These are phyloP conservation scores for Tirmania nivea DNA, from an alignment of 495 filamentous ascomycete species.

Conservation along the genomic window DNA sequence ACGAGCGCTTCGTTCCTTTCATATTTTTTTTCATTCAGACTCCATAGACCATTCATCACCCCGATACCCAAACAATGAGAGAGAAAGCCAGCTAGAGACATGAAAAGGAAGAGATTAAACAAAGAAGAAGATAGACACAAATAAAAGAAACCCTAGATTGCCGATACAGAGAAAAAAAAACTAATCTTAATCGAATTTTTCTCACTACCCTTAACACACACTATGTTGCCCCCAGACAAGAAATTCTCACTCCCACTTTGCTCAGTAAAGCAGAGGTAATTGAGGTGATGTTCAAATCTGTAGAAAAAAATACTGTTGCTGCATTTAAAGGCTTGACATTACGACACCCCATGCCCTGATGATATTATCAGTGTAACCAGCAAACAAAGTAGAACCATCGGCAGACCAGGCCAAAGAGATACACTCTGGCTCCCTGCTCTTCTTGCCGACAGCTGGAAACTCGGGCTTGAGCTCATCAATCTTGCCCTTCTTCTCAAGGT, in stretches of 20 bases:
- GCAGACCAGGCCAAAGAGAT: constrained; percentile 90
- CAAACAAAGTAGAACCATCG: constrained; percentile 96
- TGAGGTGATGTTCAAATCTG: background rate
- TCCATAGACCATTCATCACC: background rate
- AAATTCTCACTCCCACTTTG: background rate
- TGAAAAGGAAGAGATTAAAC: background rate
- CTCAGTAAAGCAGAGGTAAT: background rate
- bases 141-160: background rate
- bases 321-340: constrained; percentile 43
- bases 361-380: constrained; percentile 98
- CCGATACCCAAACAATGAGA: background rate
- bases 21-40: too few relatives aligned
- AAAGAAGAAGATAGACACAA: background rate
- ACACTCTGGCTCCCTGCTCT: constrained; percentile 97
- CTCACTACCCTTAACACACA: background rate
- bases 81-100: background rate
- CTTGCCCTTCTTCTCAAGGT: constrained; percentile 99
- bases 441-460: constrained; percentile 90
- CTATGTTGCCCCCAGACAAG: background rate
- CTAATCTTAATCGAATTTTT: too few relatives aligned
- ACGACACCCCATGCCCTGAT: constrained; percentile 94
- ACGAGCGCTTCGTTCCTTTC: too few relatives aligned
- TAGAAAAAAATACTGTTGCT: background rate
- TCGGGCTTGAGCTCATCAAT: constrained; percentile 99
- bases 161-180: background rate